Conservation (phyloP, 2,329 filamentous ascomycete species). For the Ceratocystis smalleyi region DNA sequence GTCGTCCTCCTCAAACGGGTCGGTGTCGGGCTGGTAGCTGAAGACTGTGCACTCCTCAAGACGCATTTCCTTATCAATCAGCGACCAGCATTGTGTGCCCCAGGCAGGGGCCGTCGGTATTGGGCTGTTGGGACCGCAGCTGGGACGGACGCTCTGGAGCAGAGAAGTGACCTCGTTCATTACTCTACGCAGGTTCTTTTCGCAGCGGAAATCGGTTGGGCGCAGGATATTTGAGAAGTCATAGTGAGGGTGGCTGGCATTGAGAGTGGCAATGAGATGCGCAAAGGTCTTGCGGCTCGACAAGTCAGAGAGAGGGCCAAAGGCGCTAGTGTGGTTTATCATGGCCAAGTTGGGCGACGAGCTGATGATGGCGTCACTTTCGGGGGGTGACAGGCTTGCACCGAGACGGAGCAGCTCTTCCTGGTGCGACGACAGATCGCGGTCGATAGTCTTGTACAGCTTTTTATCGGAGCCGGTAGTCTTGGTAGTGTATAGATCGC, state of each 20-base stretch:
- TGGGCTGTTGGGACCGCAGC: slow-evolving; percentile 25
- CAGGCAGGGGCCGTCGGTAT: slow-evolving; percentile 34
- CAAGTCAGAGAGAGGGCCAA: slow-evolving; percentile 76
- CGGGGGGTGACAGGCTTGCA: slow-evolving; percentile 71
- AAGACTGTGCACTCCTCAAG: slow-evolving; percentile 80
- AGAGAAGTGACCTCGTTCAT: slow-evolving; percentile 82
- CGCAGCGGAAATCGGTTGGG: slow-evolving; percentile 76
- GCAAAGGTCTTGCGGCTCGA: slow-evolving; percentile 85
- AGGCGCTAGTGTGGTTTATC: slow-evolving; percentile 74
- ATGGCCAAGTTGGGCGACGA: slow-evolving; percentile 43
- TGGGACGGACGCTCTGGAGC: slow-evolving; percentile 67
- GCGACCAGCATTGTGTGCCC: slow-evolving; percentile 81
- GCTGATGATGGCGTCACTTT: slow-evolving; percentile 52
- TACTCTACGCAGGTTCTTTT: slow-evolving; percentile 62
- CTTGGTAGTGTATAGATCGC: slow-evolving; percentile 95
- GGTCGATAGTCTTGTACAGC: slow-evolving; percentile 87
- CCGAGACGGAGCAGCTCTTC: slow-evolving; percentile 74
- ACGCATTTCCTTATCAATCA: slow-evolving; percentile 89
- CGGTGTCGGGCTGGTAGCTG: slow-evolving; percentile 74
- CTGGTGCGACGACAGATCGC: slow-evolving; percentile 80
- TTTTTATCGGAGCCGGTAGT: slow-evolving; percentile 93
- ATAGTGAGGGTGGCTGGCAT: slow-evolving; percentile 81
- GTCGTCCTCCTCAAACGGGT: slow-evolving; percentile 83
- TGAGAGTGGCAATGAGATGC: slow-evolving; percentile 89
- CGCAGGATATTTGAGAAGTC: slow-evolving; percentile 89